Conservation (phyloP, 345 rosid genomes). For the Crucihimalaya himalaica region DNA sequence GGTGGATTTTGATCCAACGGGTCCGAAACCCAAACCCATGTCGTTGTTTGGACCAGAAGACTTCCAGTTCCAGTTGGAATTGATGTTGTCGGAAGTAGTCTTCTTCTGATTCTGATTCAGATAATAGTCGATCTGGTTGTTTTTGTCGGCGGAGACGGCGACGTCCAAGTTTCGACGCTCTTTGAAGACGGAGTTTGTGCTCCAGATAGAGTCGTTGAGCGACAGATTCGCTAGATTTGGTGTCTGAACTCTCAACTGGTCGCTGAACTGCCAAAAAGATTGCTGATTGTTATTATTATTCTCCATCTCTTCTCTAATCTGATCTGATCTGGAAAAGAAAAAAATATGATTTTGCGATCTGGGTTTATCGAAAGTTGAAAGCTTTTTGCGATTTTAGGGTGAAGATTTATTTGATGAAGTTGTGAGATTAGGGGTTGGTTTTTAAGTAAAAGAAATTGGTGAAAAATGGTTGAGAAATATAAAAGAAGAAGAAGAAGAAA, state of each 20-base stretch:
- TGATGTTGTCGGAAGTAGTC: slow-evolving; percentile 29
- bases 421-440: neutral
- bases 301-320: slow-evolving; percentile 50
- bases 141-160: slow-evolving; percentile 42
- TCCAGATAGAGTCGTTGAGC: slow-evolving; percentile 91
- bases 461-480: slow-evolving; percentile 19
- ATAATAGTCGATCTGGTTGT: slow-evolving; percentile 23
- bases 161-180: slow-evolving; percentile 78
- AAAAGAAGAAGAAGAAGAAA: neutral
- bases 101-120: slow-evolving; percentile 37
- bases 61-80: slow-evolving; percentile 28
- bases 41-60: slow-evolving; percentile 16
- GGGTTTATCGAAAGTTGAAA: slow-evolving; percentile 6
- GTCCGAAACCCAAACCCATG: slow-evolving; percentile 29
- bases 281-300: slow-evolving; percentile 70
- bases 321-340: neutral
- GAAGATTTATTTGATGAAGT: too few relatives aligned
- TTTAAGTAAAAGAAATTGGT: slow-evolving; percentile 1
- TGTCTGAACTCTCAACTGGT: slow-evolving; percentile 75
- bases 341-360: slow-evolving; percentile 5
- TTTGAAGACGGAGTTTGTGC: slow-evolving; percentile 54
- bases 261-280: slow-evolving; percentile 94
- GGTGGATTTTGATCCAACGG: slow-evolving; percentile 35
- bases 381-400: neutral
- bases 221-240: slow-evolving; percentile 74